Base-by-base conservation (phyloP, 2,329 filamentous ascomycete genomes). In the Penicillium sp. region DNA sequence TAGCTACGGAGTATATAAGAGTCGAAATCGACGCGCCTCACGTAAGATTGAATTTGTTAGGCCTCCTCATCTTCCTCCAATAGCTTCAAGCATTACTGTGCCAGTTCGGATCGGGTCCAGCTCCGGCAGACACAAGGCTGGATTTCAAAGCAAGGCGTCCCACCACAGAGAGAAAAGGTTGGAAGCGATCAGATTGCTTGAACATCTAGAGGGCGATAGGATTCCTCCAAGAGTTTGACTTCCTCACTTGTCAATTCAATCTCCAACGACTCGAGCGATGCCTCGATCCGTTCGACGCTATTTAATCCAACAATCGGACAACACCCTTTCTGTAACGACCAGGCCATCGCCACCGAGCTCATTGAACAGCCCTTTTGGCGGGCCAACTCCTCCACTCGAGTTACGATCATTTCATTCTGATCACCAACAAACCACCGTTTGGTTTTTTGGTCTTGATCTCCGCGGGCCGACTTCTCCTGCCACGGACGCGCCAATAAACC, bases 401-500 rank as follows among this genome's bases (percentile, higher is more conserved):
- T 25, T 25, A 69, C 59, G 38, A 71, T 69, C 3, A 34, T 47
- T 41, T 64, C 57, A 47, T 66, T 64, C 34, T 63, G 58, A 39
- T 63, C 55, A 8, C 64, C 61, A 20, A 61, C 52, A 58, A 66
- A 61, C 61, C 62, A 63, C 11, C 50, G 57, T 41, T 61, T 60
- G 2, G 58, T 59, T 43, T 65, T 66, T 22, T 50, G 48, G 52
- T 63, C 61, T 35, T 62, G 62, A 34, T 65, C 63, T 15, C 55
- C 60, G 1, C 62, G 63, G 15, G 55, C 42, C 17, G 63, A 63
- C 38, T 63, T 59, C 20, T 62, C 57, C 22, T 60, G 47, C 61
- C 60, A 68, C 0, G 73, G 71, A 3, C 73, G 63, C 0, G 73
- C 70, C 17, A 76, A 58, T 6, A 70, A 52, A 0, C 73, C 73